Base-by-base conservation (phyloP, 306 rosid genomes). In the Cercis canadensis region DNA sequence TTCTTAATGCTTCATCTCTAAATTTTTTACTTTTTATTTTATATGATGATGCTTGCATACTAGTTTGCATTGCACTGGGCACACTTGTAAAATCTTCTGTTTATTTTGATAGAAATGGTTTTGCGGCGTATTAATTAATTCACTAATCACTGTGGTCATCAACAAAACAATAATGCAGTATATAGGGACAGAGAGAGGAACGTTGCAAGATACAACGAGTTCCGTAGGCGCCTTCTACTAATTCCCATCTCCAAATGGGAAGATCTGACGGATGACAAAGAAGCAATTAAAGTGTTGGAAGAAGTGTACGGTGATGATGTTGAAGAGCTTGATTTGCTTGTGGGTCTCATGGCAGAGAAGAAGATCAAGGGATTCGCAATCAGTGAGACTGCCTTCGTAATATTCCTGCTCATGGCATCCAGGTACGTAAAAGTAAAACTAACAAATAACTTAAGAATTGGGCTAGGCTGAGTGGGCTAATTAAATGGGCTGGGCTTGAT, bases 281-380 rank as follows among this genome's bases (percentile, higher is more conserved):
- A 87, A 69, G 79, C 80, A 16, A 78, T 85, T 60, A 6, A 73
- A 55, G 79, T 52, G 4, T 56, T 87, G 8, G 49, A 70, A 15
- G 88, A 87, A 19, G 83, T 87, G 10, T 87, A 87, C 11, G 86
- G 85, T 4, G 76, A 73, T 67, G 86, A 87, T 62, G 88, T 87
- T 81, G 92, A 87, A 31, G 60, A 77, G 68, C 85, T 87, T 18
- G 92, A 85, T 74, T 7, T 73, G 1, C 69, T 77, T 1, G 89
- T 87, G n/a, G 92, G 92, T 16, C 86, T 82, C 37, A 82, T 87
- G 87, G 89, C 92, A 1, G 89, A 85, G 80, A 87, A 82, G 65
- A 87, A 87, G 78, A 87, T 87, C 32, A 82, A 75, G 34, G 89
- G 89, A 1, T 87, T 87, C 70, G 92, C 89, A 11, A 87, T 87